Conservation (phyloP, 768 basidiomycete species). For the Tricholoma hemisulphureum region DNA sequence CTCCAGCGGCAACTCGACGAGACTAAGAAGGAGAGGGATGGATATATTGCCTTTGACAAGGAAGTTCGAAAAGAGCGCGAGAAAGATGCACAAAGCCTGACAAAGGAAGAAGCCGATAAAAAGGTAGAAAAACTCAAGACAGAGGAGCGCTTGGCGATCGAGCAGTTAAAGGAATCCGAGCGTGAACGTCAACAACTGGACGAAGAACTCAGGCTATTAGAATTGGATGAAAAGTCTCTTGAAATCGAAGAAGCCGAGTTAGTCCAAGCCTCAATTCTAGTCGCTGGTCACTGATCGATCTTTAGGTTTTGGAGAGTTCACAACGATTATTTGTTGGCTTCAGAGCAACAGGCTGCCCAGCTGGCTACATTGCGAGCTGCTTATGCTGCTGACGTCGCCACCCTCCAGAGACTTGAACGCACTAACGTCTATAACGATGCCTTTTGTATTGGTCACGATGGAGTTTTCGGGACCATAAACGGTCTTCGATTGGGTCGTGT, state of each 20-base stretch:
- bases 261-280: conserved; percentile 28
- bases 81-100: conserved; percentile 58
- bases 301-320: conserved; percentile 79
- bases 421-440: conserved; percentile 96
- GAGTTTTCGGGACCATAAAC: conserved; percentile 97
- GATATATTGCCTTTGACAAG: conserved; percentile 90
- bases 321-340: conserved; percentile 65
- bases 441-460: conserved; percentile 93
- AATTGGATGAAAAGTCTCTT: conserved; percentile 75
- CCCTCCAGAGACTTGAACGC: conserved; percentile 80
- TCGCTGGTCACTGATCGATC: conserved; percentile 11
- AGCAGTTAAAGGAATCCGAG: conserved; percentile 75
- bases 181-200: conserved; percentile 75
- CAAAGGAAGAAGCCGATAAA: conserved; percentile 64
- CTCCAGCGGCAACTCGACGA: conserved; percentile 85
- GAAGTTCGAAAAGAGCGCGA: conserved; percentile 83
- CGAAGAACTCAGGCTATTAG: conserved; percentile 65
- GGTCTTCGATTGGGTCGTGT: conserved; percentile 71
- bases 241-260: conserved; percentile 83
- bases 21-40: conserved; percentile 87
- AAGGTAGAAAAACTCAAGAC: conserved; percentile 70
- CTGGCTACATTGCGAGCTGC: conserved; percentile 72
- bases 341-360: conserved; percentile 66
- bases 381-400: conserved; percentile 72
- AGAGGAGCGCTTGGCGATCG: conserved; percentile 67